These are phyloP conservation scores for Ustilago crameri DNA, from an alignment of 1,284 basidiomycete genomes.

Conservation along the genomic window DNA sequence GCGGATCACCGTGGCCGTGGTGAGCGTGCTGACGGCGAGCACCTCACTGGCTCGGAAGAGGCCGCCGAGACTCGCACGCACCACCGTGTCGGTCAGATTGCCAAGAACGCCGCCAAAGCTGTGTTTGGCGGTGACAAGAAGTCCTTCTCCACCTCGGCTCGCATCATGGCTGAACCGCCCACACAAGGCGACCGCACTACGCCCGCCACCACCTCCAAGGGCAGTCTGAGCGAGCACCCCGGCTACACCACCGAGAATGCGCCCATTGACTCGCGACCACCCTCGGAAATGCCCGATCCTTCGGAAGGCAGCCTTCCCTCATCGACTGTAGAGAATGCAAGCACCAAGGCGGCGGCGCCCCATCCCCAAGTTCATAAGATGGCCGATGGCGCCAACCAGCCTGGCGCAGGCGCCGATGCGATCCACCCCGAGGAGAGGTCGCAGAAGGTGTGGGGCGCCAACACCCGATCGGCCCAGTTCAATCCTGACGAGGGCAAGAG, in stretches of 20 bases:
- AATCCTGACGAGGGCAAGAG: constrained; percentile 50
- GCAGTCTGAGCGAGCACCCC: constrained; percentile 34
- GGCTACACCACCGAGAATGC: constrained; percentile 52
- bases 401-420: constrained; percentile 37
- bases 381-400: constrained; percentile 48
- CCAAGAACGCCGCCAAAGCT: constrained; percentile 32
- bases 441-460: constrained; percentile 47
- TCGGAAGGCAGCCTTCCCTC: constrained; percentile 15
- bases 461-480: constrained; percentile 47
- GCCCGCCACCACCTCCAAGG: constrained; percentile 20
- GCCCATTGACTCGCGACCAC: constrained; percentile 42
- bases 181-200: constrained; percentile 19
- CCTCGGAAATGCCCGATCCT: constrained; percentile 42
- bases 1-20: constrained; percentile 49
- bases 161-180: constrained; percentile 12
- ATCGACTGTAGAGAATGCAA: constrained; percentile 24
- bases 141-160: constrained; percentile 29
- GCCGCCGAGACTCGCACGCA: constrained; percentile 34
- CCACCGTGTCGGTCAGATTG: constrained; percentile 26
- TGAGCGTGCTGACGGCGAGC: constrained; percentile 20
- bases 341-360: constrained; percentile 28
- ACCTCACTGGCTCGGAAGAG: constrained; percentile 31
- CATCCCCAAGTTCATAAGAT: constrained; percentile 45
- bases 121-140: constrained; percentile 29
- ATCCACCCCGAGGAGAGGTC: constrained; percentile 48